phyloP scores from a whole-genome alignment of 1,284 basidiomycete species.

The Cutaneotrichosporon arboriforme region DNA sequence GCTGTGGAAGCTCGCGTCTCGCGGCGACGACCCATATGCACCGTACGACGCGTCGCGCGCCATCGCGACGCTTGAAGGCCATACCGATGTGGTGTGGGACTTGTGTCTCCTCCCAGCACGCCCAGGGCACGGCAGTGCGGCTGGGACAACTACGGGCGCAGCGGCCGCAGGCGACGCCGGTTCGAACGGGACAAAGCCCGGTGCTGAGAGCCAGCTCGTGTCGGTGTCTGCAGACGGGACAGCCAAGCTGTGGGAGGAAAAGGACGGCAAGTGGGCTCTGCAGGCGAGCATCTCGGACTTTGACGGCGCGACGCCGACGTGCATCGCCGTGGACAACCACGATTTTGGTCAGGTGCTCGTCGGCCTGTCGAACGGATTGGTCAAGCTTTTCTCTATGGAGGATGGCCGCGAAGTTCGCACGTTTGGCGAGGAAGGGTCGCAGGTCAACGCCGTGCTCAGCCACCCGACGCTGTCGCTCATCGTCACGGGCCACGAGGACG shows the following conservation, averaged over 20 bases:
- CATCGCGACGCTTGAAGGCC: constrained; percentile 76
- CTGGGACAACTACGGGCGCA: background rate
- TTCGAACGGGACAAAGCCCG: constrained; percentile 6
- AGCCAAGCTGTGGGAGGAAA: constrained; percentile 81
- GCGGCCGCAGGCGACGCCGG: background rate
- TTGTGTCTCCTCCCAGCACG: constrained; percentile 55
- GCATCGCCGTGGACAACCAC: constrained; percentile 53
- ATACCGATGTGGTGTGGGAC: constrained; percentile 95
- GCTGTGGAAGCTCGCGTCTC: constrained; percentile 74
- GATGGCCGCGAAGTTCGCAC: constrained; percentile 70
- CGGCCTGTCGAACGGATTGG: constrained; percentile 80
- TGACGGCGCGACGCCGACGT: constrained; percentile 58
- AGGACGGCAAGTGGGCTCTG: constrained; percentile 19
- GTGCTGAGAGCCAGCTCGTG: constrained; percentile 58
- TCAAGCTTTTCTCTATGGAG: constrained; percentile 86
- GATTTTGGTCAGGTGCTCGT: constrained; percentile 54
- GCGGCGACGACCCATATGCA: constrained; percentile 70
- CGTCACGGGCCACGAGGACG: constrained; percentile 89
- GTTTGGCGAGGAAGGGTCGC: constrained; percentile 57
- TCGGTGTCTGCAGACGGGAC: constrained; percentile 85
- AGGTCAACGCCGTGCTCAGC: constrained; percentile 83
- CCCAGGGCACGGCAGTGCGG: background rate
- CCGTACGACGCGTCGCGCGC: constrained; percentile 74
- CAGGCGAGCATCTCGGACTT: constrained; percentile 26
- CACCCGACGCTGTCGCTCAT: constrained; percentile 86